Conservation (phyloP, 495 filamentous ascomycete genomes). For the Podospora didyma region DNA sequence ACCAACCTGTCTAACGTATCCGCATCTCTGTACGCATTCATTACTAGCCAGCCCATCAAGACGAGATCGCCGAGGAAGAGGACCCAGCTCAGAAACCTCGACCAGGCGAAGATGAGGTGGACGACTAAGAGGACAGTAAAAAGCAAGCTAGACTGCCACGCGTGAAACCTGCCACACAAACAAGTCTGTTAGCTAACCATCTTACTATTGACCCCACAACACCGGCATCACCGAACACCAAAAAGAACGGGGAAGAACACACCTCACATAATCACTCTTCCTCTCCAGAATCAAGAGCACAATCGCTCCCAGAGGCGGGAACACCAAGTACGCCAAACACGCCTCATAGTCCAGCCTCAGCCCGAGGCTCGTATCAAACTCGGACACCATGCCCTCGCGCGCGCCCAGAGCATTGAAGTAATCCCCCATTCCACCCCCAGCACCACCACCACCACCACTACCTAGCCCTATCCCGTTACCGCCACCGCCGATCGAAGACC, state of each 20-base stretch:
- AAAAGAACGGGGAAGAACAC: slow-evolving; percentile 26
- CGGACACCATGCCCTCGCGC: slow-evolving; percentile 39
- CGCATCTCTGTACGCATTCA: slow-evolving; percentile 82
- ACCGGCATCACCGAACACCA: background rate
- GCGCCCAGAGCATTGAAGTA: slow-evolving; percentile 32
- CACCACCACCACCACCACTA: slow-evolving; percentile 9
- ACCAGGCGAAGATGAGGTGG: slow-evolving; percentile 84
- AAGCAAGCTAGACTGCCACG: slow-evolving; percentile 87
- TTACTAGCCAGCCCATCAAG: slow-evolving; percentile 71
- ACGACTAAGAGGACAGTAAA: slow-evolving; percentile 82
- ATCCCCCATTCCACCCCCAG: slow-evolving; percentile 24
- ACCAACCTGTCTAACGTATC: slow-evolving; percentile 79
- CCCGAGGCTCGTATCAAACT: slow-evolving; percentile 71
- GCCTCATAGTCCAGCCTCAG: slow-evolving; percentile 77
- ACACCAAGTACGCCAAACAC: slow-evolving; percentile 78
- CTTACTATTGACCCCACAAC: background rate
- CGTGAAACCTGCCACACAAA: slow-evolving; percentile 69
- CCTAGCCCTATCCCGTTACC: background rate
- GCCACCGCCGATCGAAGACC: background rate
- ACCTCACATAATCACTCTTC: slow-evolving; percentile 97
- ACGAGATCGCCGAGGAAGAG: slow-evolving; percentile 70
- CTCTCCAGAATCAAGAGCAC: slow-evolving; percentile 81
- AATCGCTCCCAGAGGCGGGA: slow-evolving; percentile 85
- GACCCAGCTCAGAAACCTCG: slow-evolving; percentile 76
- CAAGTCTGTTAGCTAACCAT: background rate